These are phyloP conservation scores for Platanus orientalis DNA, from an alignment of 164 flowering plant species.

Conservation along the genomic window DNA sequence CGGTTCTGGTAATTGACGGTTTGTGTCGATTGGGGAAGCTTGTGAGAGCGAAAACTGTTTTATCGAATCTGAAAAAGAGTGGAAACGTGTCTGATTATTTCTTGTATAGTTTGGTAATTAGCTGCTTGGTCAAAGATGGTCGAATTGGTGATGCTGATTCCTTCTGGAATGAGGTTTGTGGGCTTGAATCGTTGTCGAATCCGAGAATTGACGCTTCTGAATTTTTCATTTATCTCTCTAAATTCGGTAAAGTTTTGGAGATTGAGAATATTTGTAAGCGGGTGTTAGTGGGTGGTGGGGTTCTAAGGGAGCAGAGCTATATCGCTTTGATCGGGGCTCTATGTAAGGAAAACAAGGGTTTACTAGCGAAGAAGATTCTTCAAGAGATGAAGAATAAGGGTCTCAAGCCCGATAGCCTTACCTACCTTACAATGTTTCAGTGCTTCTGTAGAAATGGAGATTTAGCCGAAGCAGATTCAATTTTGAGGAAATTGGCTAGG, in stretches of 20 bases:
- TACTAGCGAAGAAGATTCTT: slow-evolving; percentile 23
- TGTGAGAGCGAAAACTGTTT: slow-evolving; percentile 24
- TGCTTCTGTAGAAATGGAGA: slow-evolving; percentile 37
- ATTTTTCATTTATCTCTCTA: slow-evolving; percentile 25
- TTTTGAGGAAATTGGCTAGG: slow-evolving; percentile 29
- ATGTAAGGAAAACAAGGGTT: slow-evolving; percentile 25
- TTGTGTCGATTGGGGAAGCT: slow-evolving; percentile 31
- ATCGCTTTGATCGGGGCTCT: slow-evolving; percentile 36
- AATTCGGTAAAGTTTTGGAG: slow-evolving; percentile 22
- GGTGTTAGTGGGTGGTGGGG: slow-evolving; percentile 28
- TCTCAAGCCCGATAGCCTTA: slow-evolving; percentile 23
- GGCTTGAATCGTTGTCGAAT: slow-evolving; percentile 4
- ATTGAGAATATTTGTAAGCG: slow-evolving; percentile 21
- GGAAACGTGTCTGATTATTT: slow-evolving; percentile 23
- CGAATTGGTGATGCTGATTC: slow-evolving; percentile 26
- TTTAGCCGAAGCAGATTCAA: slow-evolving; percentile 32
- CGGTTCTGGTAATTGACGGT: slow-evolving; percentile 24
- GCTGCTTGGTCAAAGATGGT: slow-evolving; percentile 28
- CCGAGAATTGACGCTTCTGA: slow-evolving; percentile 22
- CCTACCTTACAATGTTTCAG: slow-evolving; percentile 29
- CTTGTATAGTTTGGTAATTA: slow-evolving; percentile 29
- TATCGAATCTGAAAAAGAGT: slow-evolving; percentile 18
- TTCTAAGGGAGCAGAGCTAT: slow-evolving; percentile 25
- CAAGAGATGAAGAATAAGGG: slow-evolving; percentile 27
- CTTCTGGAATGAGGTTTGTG: slow-evolving; percentile 30